A percentile compares a stretch with the other conserved stretches of the same genome.
Conservation (phyloP, 2,329 filamentous ascomycete genomes). For the Periglandula ipomoeae region DNA sequence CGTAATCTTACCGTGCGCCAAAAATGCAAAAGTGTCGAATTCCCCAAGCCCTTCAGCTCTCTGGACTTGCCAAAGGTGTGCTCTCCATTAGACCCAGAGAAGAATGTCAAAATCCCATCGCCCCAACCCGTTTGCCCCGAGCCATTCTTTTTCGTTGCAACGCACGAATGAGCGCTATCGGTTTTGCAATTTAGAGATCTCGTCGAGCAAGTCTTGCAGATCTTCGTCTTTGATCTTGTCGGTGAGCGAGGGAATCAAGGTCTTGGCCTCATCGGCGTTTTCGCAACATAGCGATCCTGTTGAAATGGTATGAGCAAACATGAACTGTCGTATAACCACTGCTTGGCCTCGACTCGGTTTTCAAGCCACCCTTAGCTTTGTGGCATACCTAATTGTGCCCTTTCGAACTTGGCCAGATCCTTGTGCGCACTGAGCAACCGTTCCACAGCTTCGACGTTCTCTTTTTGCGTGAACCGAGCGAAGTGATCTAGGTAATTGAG, state of each 20-base stretch:
- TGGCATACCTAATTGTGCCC: slow-evolving; percentile 72
- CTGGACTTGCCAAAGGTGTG: not conserved
- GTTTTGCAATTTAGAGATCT: slow-evolving; percentile 71
- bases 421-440: slow-evolving; percentile 70
- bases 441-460: slow-evolving; percentile 91
- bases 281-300: slow-evolving; percentile 86
- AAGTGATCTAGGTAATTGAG: slow-evolving; percentile 91
- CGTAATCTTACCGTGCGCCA: slow-evolving; percentile 3
- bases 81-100: not conserved
- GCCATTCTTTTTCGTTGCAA: not conserved
- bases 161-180: no score
- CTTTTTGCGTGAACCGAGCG: slow-evolving; percentile 89
- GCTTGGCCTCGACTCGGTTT: not conserved
- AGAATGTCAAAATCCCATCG: not conserved
- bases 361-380: not conserved
- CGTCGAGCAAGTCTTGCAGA: slow-evolving; percentile 77
- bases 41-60: not conserved
- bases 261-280: slow-evolving; percentile 90
- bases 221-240: slow-evolving; percentile 89
- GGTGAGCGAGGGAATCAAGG: slow-evolving; percentile 78
- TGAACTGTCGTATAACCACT: not conserved
- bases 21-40: slow-evolving; percentile 6
- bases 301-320: slow-evolving; percentile 2
- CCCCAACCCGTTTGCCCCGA: not conserved
- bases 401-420: slow-evolving; percentile 83